Evolutionary conservation across 176 grass and related monocot species (phyloP).

Genomic region (Oryza meridionalis): DNA sequence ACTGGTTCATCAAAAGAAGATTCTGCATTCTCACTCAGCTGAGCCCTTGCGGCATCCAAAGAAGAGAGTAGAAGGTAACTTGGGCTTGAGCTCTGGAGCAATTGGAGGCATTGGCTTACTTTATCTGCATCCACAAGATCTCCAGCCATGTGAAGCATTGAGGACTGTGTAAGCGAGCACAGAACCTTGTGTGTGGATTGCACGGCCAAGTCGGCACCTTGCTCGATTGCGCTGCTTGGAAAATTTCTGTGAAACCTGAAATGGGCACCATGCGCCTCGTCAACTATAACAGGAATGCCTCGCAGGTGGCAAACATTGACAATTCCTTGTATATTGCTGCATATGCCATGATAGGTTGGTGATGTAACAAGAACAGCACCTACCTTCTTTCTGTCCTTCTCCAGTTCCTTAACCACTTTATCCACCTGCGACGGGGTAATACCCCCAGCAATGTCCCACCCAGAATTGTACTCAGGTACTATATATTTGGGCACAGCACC

Average conservation of each 20-base stretch:
- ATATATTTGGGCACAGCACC: conserved; percentile 81
- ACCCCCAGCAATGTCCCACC: conserved; percentile 82
- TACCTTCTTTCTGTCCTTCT: conserved; percentile 49
- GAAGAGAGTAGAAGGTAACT: conserved; percentile 88
- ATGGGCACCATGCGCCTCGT: conserved; percentile 86
- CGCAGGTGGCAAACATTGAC: conserved; percentile 48
- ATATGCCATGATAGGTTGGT: conserved; percentile 92
- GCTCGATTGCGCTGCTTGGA: conserved; percentile 70
- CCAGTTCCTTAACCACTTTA: conserved; percentile 58
- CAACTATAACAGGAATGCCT: conserved; percentile 77
- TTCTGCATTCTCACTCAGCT: conserved; percentile 49
- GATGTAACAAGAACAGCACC: conserved; percentile 80
- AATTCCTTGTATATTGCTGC: conserved; percentile 72
- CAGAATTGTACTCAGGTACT: conserved; percentile 70
- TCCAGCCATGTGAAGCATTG: conserved; percentile 80
- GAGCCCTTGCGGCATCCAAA: conserved; percentile 88
- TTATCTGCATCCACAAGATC: conserved; percentile 62
- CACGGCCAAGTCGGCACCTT: conserved; percentile 76
- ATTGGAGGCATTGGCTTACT: conserved; percentile 71
- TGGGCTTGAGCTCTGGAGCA: conserved; percentile 88
- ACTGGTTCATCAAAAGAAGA: conserved; percentile 63
- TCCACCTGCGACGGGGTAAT: conserved; percentile 56
- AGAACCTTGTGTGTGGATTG: conserved; percentile 97
- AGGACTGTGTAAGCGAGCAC: conserved; percentile 87
- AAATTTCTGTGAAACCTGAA: conserved; percentile 71